Evolutionary conservation across 805 yeast genomes (phyloP), one percentile per base, ranked within the genome.

Genomic region (Ogataea wickerhamii): DNA sequence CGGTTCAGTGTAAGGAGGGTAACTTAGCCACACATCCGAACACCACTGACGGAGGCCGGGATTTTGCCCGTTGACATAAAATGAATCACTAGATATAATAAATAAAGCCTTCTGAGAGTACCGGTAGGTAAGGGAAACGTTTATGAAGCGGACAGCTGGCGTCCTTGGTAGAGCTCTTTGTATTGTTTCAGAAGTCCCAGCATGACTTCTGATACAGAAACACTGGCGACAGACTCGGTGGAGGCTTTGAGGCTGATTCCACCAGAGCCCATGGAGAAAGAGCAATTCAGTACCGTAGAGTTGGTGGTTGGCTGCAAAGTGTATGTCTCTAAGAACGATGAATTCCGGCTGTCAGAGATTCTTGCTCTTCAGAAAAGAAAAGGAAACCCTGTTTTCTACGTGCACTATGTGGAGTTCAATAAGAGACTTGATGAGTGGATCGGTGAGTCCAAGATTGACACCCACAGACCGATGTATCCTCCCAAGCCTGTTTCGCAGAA

Each of bases 401-500:
- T 93, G 21, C 99, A 93, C 61, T 93, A 88, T 64, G 87, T 80
- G 37, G 96, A 89, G 50, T 93, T 82, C 69, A 93, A 93, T 68
- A 93, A 93, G 62, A 83, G 99, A 61, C 72, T 93, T 50, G 99
- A 93, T 66, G 98, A 93, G 61, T 91, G 98, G 98, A 77, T 93
- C 5, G 69, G 73, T 16, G 70, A 76, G 4, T 80, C 78, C 25
- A 71, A 94, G 36, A 79, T 93, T 8, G 86, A 87, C 57, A 73
- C 79, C 37, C 66, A 71, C n/a, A 67, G 78, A 38, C 87, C 87
- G 0, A 76, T 91, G 39, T 74, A 75, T 14, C 67, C 78, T 46
- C 96, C 96, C 0, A 78, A 75, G 47, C 78, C 79, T 0, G 76
- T 73, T 44, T 64, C 63, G 23, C 65, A 56, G 32, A 73, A 69